Percentiles rank a stretch among this genome's conserved stretches.
phyloP scores from a whole-genome alignment of 2,329 filamentous ascomycete genomes.

The Aquanectria penicillioides region DNA sequence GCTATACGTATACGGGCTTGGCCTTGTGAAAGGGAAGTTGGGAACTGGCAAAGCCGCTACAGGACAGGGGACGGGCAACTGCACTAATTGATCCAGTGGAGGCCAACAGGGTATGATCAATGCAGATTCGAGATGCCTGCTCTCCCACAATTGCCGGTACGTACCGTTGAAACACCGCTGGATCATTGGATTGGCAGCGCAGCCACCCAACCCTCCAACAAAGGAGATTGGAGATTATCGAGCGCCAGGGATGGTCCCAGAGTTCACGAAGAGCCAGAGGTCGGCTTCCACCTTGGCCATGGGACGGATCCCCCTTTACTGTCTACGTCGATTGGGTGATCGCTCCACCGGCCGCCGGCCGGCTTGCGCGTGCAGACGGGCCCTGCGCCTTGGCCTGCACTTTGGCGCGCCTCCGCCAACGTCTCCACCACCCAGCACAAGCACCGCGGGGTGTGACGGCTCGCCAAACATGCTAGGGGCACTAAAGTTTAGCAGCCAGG shows the following conservation, averaged over 20 bases:
- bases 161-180: constrained; percentile 18
- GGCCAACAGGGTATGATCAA: neutral
- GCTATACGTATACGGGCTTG: too few relatives aligned
- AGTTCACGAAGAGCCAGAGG: too few relatives aligned
- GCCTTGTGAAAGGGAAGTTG: too few relatives aligned
- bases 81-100: too few relatives aligned
- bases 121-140: too few relatives aligned
- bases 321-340: constrained; percentile 7
- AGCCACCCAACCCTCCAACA: neutral
- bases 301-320: neutral
- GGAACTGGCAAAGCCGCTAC: too few relatives aligned
- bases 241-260: constrained; percentile 13
- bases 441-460: constrained; percentile 33
- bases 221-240: constrained; percentile 10
- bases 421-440: neutral
- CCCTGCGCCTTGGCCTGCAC: neutral
- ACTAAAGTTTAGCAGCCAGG: constrained; percentile 41
- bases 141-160: too few relatives aligned
- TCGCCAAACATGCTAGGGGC: constrained; percentile 19
- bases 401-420: too few relatives aligned
- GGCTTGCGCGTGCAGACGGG: constrained; percentile 14
- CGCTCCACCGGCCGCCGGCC: neutral
- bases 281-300: too few relatives aligned
- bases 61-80: too few relatives aligned
- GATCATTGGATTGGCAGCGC: constrained; percentile 1